Evolutionary conservation across 2,329 filamentous ascomycete genomes (phyloP).

Genomic region (Talaromyces islandicus): DNA sequence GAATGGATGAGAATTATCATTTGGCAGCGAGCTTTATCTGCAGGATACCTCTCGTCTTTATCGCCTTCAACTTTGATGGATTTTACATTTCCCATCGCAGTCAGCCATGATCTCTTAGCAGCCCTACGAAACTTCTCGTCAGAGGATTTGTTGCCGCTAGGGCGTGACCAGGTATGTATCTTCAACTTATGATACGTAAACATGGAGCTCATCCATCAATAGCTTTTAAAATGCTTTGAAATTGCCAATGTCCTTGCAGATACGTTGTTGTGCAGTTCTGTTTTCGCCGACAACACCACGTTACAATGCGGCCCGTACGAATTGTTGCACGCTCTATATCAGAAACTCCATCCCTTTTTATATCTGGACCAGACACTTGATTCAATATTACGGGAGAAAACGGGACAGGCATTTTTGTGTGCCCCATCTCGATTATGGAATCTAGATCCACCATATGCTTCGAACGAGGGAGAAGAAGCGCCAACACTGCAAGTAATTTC

Average conservation of each 20-base stretch:
- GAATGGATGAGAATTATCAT: constrained; percentile 29
- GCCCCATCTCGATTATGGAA: constrained; percentile 19
- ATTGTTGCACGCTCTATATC: constrained; percentile 24
- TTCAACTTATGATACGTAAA: not conserved
- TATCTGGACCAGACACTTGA: constrained; percentile 21
- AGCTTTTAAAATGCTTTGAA: constrained; percentile 28
- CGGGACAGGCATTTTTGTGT: constrained; percentile 20
- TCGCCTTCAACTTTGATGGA: constrained; percentile 16
- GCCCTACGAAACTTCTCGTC: constrained; percentile 19
- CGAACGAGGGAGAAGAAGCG: not conserved
- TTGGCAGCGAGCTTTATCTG: constrained; percentile 24
- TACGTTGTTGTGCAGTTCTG: constrained; percentile 17
- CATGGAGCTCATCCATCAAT: not conserved
- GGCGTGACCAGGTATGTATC: constrained; percentile 23
- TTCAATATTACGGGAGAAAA: constrained; percentile 22
- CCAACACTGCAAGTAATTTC: not conserved
- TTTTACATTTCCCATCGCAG: constrained; percentile 20
- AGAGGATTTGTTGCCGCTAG: constrained; percentile 22
- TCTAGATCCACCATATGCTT: not conserved
- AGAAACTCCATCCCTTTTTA: constrained; percentile 23
- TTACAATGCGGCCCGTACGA: constrained; percentile 21
- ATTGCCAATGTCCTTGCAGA: constrained; percentile 26
- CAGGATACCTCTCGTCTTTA: constrained; percentile 20
- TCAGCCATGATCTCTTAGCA: constrained; percentile 20
- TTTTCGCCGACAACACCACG: not conserved